Evolutionary conservation across 1,284 basidiomycete species (phyloP).

Genomic region (Ceratobasidium sp.): DNA sequence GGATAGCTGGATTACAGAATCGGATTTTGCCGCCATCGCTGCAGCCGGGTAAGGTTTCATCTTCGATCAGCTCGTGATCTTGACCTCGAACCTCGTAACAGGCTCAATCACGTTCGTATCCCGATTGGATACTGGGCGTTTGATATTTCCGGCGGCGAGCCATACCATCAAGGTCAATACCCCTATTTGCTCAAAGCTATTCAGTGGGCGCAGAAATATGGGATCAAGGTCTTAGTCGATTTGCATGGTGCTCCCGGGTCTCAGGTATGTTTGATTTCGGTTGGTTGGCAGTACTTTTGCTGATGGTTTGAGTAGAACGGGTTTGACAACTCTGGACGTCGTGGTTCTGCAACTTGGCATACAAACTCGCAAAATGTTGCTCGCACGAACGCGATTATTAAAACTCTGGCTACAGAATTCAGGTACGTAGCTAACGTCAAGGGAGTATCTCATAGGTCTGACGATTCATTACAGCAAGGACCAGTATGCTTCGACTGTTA

Average conservation of each 20-base stretch:
- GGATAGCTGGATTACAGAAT: slow-evolving; percentile 85
- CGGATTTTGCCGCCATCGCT: slow-evolving; percentile 68
- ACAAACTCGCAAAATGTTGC: slow-evolving; percentile 74
- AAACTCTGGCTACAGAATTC: slow-evolving; percentile 66
- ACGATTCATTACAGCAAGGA: slow-evolving; percentile 55
- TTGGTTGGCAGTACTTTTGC: no score
- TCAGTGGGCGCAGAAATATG: slow-evolving; percentile 80
- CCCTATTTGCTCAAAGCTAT: slow-evolving; percentile 71
- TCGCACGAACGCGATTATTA: slow-evolving; percentile 79
- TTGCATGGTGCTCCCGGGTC: slow-evolving; percentile 85
- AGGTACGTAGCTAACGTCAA: slow-evolving; percentile 15
- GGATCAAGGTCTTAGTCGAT: slow-evolving; percentile 84
- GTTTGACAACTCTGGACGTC: slow-evolving; percentile 90
- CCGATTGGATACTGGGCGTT: slow-evolving; percentile 96
- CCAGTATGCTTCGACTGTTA: slow-evolving; percentile 58
- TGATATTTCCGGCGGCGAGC: slow-evolving; percentile 83
- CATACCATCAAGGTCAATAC: slow-evolving; percentile 85
- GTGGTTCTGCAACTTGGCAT: slow-evolving; percentile 78
- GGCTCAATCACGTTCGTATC: slow-evolving; percentile 58
- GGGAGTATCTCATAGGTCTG: no score
- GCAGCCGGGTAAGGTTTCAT: slow-evolving; percentile 37
- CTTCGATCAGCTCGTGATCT: no score
- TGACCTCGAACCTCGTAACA: background rate
- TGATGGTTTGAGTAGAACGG: slow-evolving; percentile 59
- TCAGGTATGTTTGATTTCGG: slow-evolving; percentile 60